Evolutionary conservation across 225 moss, liverwort and hornwort species (phyloP), one percentile per base, ranked within the genome.

Genomic region (Climacium dendroides): DNA sequence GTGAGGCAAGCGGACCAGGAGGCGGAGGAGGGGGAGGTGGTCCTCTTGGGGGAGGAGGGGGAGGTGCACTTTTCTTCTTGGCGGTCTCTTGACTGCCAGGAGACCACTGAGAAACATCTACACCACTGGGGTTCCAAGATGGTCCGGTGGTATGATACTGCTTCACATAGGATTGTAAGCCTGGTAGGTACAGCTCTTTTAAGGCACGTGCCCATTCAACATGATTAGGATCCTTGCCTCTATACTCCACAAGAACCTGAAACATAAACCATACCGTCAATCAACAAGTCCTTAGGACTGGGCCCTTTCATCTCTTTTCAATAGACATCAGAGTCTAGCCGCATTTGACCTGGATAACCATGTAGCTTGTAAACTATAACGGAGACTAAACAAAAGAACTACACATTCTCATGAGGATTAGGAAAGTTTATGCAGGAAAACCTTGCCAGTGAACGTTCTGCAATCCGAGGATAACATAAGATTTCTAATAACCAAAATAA

Each of bases 231-330:
- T 97, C 97, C 93, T 96, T 99, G 76, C 87, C 86, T 90, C 88
- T 94, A 80, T 93, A 96, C 87, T 99, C 98, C 91, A 99, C 94
- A 88, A 99, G 96, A 89, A 99, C 94, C 97, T 98, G 94, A 80
- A 84, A 92, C 41, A 89, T 32, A 71, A 78, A 69, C 61, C 83
- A 84, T 60, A 89, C 52, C 79, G 55, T 80, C 77, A 73, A 78
- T 43, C 71, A 76, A 86, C 80, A 83, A 37, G 74, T 74, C 54
- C 60, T 82, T 78, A 58, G 34, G 43, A 81, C 81, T 37, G 60
- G 61, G 55, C 72, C 39, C 58, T 39, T 86, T 47, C 72, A 63
- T 65, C 76, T n/a, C 54, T 9, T 15, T 54, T 54, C 54, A 54
- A 54, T 34, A 76, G 15, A 76, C n/a, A 76, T 25, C 24, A n/a